These are phyloP conservation scores for Ramalina intermedia DNA, from an alignment of 495 filamentous ascomycete genomes.

Conservation along the genomic window DNA sequence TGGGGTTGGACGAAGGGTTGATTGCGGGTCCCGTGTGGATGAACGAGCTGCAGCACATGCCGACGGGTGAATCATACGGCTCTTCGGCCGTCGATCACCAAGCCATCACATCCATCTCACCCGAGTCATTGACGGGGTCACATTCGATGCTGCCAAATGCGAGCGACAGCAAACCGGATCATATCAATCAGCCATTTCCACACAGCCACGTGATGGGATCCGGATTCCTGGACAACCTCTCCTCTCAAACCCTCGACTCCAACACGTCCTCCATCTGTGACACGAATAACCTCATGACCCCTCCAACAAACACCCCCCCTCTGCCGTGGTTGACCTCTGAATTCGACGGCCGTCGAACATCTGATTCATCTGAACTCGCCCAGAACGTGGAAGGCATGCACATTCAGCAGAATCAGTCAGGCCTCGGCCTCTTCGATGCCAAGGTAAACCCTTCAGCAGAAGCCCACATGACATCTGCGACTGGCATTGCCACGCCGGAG, in stretches of 20 bases:
- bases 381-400: slow-evolving; percentile 13
- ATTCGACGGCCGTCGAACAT: slow-evolving; percentile 7
- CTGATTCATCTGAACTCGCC: slow-evolving; percentile 13
- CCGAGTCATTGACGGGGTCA: not conserved
- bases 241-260: slow-evolving; percentile 11
- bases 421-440: slow-evolving; percentile 12
- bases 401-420: slow-evolving; percentile 9
- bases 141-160: not conserved
- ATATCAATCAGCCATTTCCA: not conserved
- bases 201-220: not conserved
- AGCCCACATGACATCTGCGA: slow-evolving; percentile 20
- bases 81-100: not conserved
- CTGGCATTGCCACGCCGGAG: slow-evolving; percentile 27
- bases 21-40: not conserved
- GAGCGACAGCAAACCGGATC: not conserved
- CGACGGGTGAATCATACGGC: not conserved
- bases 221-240: slow-evolving; percentile 9
- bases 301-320: slow-evolving; percentile 13
- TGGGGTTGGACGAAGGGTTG: not conserved
- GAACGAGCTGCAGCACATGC: slow-evolving; percentile 1
- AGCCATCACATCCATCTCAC: not conserved
- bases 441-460: slow-evolving; percentile 26
- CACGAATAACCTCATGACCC: slow-evolving; percentile 10
- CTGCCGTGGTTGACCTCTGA: slow-evolving; percentile 8
- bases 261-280: slow-evolving; percentile 13